Base-by-base conservation (phyloP, 768 basidiomycete genomes). In the Cyclocybe aegerita region DNA sequence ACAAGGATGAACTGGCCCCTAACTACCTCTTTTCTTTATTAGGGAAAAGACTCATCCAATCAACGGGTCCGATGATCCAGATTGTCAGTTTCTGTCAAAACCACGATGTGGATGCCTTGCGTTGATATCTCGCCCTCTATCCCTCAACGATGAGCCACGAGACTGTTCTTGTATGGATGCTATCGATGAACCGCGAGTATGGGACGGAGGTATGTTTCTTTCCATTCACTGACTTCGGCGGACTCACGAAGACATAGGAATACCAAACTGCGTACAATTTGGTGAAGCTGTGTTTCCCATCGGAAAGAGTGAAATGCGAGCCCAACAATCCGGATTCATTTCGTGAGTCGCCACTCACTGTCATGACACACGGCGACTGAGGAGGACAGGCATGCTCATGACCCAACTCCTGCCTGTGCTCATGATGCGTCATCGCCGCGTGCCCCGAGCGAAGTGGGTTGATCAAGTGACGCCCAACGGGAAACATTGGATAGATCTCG, bases 401-500 rank as follows among this genome's bases (percentile, higher is more conserved):
- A 82, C 83, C 12, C 76, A 85, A 56, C 85, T 90, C 74, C 70
- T 91, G 8, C 89, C 89, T 0, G 71, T 90, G 9, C 82, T 90
- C 58, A 90, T 91, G 89, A 90, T 90, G 89, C 73, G 88, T 11
- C 89, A 90, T 65, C 76, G 88, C 48, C 82, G 89, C 35, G 86
- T 90, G 66, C 86, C 89, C 1, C 75, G 88, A 14, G 69, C 83
- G 9, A 83, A 85, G 55, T 91, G 89, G 89, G 74, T 77, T 51
- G 88, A 89, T 54, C 77, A 77, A 49, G 67, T 73, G 17, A 85
- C 79, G 0, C 56, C 72, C 1, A 79, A 71, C 38, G 88, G 88
- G 38, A 90, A 90, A 57, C 87, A 86, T 55, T 90, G 87, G 86
- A 91, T 91, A 49, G 88, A 90, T 58, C 87, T 87, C 75, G 85